A percentile compares a stretch with the other conserved stretches of the same genome.
Evolutionary conservation across 768 basidiomycete genomes (phyloP).

Genomic region (Dentipellis fragilis): DNA sequence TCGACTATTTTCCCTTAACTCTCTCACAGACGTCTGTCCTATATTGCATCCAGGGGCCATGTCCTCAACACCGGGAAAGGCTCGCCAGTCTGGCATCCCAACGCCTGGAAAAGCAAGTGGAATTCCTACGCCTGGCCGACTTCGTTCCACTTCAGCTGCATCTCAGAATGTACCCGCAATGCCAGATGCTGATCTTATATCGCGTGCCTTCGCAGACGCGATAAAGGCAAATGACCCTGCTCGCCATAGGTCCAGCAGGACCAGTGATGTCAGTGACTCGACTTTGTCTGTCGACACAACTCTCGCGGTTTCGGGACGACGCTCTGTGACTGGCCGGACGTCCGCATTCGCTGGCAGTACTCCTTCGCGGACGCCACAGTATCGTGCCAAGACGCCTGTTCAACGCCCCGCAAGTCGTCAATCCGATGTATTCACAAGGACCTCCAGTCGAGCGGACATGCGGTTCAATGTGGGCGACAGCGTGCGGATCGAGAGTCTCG

Average conservation of each 20-base stretch:
- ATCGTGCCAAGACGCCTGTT: constrained; percentile 41
- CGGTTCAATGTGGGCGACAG: constrained; percentile 66
- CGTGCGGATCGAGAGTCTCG: constrained; percentile 81
- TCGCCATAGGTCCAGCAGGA: constrained; percentile 42
- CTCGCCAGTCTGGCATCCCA: constrained; percentile 33
- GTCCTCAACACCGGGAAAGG: constrained; percentile 35
- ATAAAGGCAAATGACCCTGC: constrained; percentile 76
- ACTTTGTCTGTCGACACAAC: constrained; percentile 35
- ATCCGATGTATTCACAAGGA: constrained; percentile 46
- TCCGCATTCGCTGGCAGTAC: constrained; percentile 39
- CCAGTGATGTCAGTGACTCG: constrained; percentile 30
- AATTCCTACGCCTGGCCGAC: constrained; percentile 65
- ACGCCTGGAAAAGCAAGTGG: constrained; percentile 36
- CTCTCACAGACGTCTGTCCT: background rate
- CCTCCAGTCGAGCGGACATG: constrained; percentile 33
- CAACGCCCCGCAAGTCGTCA: constrained; percentile 57
- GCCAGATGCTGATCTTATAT: constrained; percentile 46
- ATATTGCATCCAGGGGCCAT: constrained; percentile 15
- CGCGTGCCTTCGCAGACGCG: constrained; percentile 70
- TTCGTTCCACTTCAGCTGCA: constrained; percentile 53
- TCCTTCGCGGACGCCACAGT: constrained; percentile 18
- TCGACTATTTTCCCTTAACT: too few relatives aligned
- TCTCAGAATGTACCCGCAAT: constrained; percentile 24
- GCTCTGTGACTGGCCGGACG: constrained; percentile 33
- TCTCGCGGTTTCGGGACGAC: constrained; percentile 27